Evolutionary conservation across 768 basidiomycete genomes (phyloP).

Genomic region (Leccinum boreale): DNA sequence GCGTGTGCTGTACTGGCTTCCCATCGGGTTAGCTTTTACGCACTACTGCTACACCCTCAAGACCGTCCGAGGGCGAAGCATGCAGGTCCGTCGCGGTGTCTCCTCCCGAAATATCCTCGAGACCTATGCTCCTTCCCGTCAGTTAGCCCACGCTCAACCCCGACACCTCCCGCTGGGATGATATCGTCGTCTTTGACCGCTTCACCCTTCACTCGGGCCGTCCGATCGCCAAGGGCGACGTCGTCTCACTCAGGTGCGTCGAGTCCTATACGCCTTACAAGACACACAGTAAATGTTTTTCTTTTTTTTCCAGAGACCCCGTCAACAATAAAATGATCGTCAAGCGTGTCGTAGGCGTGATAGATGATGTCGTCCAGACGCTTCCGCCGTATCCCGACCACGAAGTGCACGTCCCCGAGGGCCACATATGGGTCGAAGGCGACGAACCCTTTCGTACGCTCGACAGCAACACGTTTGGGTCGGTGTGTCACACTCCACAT

Average conservation of each 20-base stretch:
- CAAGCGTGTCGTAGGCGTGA: conserved; percentile 63
- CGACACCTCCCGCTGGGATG: conserved; percentile 56
- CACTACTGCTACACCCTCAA: conserved; percentile 53
- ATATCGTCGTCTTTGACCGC: conserved; percentile 63
- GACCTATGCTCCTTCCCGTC: conserved; percentile 19
- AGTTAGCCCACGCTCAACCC: conserved; percentile 74
- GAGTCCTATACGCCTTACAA: background rate
- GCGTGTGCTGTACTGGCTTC: conserved; percentile 54
- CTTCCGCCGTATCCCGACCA: conserved; percentile 63
- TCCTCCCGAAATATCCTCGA: conserved; percentile 2
- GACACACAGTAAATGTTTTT: background rate
- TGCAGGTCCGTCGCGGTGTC: conserved; percentile 52
- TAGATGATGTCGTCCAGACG: conserved; percentile 62
- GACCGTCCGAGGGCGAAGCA: conserved; percentile 59
- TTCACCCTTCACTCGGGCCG: conserved; percentile 35
- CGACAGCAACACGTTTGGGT: conserved; percentile 73
- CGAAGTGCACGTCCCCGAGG: conserved; percentile 53
- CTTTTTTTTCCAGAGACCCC: conserved; percentile 51
- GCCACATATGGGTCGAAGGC: conserved; percentile 74
- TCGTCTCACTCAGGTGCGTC: conserved; percentile 59
- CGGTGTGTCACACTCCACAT: conserved; percentile 39
- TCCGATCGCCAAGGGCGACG: conserved; percentile 52
- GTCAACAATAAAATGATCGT: conserved; percentile 51
- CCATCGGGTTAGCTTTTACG: conserved; percentile 45
- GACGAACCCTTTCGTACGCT: conserved; percentile 42